phyloP scores from a whole-genome alignment of 352 stramenopile genomes.

The Elongisporangium prolatum region DNA sequence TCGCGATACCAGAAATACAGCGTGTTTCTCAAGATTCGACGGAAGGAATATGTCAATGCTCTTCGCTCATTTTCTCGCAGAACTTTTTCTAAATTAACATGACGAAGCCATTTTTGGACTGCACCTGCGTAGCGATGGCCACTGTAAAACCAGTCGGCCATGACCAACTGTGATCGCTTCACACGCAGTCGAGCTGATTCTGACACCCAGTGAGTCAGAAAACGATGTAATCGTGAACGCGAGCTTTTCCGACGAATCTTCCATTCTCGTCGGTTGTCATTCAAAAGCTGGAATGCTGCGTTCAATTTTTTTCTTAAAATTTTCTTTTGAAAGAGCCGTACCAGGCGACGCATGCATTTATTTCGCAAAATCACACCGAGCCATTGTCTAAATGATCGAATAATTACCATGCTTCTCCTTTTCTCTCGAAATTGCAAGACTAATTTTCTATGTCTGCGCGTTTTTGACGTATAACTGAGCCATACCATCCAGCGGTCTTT shows the following conservation, averaged over 20 bases:
- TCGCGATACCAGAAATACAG: not conserved
- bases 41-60: not conserved
- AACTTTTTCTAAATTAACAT: not conserved
- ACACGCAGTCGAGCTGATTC: not conserved
- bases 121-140: not conserved
- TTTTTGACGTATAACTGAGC: not conserved
- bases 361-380: not conserved
- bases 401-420: not conserved
- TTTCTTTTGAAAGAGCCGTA: not conserved
- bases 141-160: not conserved
- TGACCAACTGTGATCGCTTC: not conserved
- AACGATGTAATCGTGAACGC: not conserved
- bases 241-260: not conserved
- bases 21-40: not conserved
- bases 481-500: not conserved
- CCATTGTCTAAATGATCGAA: not conserved
- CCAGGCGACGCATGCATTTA: not conserved
- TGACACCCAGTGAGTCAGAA: not conserved
- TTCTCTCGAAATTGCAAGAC: not conserved
- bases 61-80: not conserved
- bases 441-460: not conserved
- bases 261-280: not conserved
- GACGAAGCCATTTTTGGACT: not conserved
- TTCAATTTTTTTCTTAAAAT: not conserved
- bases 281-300: not conserved